These are phyloP conservation scores for Syzygium malaccense DNA, from an alignment of 441 rosid genomes.

Conservation along the genomic window DNA sequence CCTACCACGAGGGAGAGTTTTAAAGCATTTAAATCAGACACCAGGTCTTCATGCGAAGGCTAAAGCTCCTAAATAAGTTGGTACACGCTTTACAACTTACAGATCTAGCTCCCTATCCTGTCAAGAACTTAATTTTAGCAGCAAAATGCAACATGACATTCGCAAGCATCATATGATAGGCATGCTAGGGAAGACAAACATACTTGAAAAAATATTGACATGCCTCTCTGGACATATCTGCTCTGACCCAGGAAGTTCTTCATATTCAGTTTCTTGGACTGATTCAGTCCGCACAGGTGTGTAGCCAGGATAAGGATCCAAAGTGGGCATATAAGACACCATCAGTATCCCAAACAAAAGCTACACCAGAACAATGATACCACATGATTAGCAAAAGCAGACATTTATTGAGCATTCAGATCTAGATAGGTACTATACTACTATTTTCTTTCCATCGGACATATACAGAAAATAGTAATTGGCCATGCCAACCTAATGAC, in stretches of 20 bases:
- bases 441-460: background rate
- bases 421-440: background rate
- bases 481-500: background rate
- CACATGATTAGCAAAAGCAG: background rate
- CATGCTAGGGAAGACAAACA: background rate
- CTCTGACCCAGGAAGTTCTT: conserved; percentile 1
- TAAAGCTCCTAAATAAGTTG: background rate
- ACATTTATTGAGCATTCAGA: background rate
- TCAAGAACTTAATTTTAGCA: background rate
- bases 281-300: background rate
- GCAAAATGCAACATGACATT: background rate
- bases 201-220: background rate
- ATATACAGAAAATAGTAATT: background rate
- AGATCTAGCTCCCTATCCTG: background rate
- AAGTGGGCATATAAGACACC: background rate
- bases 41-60: background rate
- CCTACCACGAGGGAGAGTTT: background rate
- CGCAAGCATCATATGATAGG: background rate
- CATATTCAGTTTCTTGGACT: background rate
- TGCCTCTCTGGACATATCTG: background rate
- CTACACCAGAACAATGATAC: background rate
- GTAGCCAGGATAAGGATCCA: conserved; percentile 3
- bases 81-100: background rate
- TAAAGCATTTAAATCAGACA: background rate
- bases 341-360: background rate